Evolutionary conservation across 306 rosid genomes (phyloP), one percentile per base, ranked within the genome.

Genomic region (Begonia fuchsioides): DNA sequence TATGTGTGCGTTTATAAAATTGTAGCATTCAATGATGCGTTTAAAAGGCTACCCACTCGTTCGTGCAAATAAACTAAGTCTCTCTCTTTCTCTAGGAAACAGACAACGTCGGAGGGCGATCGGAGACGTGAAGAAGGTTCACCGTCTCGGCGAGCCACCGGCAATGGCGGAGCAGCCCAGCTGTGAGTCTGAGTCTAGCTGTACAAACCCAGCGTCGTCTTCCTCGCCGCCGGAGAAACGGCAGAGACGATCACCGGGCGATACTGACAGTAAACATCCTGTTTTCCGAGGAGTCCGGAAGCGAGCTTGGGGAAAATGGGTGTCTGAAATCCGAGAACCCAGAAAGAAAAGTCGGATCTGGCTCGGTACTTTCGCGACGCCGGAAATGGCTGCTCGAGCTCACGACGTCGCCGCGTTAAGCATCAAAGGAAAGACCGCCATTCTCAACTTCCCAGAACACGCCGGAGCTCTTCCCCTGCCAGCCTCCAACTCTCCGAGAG

Each of bases 331-430:
- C 69, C 79, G 98, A 0, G 95, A 90, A 54, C 98, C 98, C 3
- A 49, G 92, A 39, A 90, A 90, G 67, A 90, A 90, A 57, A 90
- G 68, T 55, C 77, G 98, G 75, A 90, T 90, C 81, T 90, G 98
- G 98, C 82, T 90, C 0, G 98, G 98, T 1, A 90, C 98, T 3
- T 90, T 76, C 63, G 73, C 87, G 10, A 85, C 95, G 0, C 73
- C 98, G 0, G 95, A 90, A 68, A 90, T 90, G 98, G 98, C 98
- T 3, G 98, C 98, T 38, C 92, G 98, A 65, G 98, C 98, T 1
- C 98, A 90, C 50, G 98, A 90, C 78, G 95, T 77, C 15, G 98
- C 98, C 0, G 95, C 92, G 0, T 46, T 90, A 1, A 66, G 76
- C 12, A 85, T 90, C 26, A 90, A 90, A 17, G 98, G 98, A 35